Evolutionary conservation across 2,329 filamentous ascomycete genomes (phyloP).

Genomic region (Coniella lustricola): DNA sequence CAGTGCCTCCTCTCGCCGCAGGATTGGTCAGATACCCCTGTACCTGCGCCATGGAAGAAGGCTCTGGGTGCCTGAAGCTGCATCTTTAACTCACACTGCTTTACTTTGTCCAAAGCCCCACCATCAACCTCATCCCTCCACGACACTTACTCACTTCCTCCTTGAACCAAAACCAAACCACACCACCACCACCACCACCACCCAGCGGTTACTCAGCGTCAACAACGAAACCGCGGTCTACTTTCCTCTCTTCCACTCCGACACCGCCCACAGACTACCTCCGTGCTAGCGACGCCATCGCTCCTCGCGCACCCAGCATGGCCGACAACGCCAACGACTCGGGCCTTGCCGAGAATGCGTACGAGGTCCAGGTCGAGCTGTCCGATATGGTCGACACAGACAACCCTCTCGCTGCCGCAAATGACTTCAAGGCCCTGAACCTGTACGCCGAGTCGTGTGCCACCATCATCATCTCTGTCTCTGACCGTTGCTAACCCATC

Average conservation of each 20-base stretch:
- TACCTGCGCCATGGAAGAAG: no score
- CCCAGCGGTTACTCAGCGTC: no score
- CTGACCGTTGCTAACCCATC: conserved; percentile 16
- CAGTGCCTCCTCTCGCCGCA: no score
- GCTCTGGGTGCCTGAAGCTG: background rate
- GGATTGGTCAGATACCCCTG: no score
- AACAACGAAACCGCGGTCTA: background rate
- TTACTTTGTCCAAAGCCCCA: background rate
- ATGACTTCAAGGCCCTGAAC: conserved; percentile 76
- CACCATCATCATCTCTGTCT: background rate
- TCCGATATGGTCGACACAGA: conserved; percentile 84
- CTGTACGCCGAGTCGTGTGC: conserved; percentile 52
- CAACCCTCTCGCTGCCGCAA: conserved; percentile 80
- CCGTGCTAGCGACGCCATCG: background rate
- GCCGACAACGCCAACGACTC: conserved; percentile 34
- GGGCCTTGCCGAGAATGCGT: conserved; percentile 62
- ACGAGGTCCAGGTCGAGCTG: conserved; percentile 87
- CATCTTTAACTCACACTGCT: no score
- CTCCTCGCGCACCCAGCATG: conserved; percentile 3
- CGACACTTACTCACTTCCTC: background rate
- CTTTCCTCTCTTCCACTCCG: background rate
- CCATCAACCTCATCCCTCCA: background rate
- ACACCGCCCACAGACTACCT: conserved; percentile 14
- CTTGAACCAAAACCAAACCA: no score
- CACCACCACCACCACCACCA: no score